Base-by-base conservation (phyloP, 306 rosid species). In the Mucuna pruriens region DNA sequence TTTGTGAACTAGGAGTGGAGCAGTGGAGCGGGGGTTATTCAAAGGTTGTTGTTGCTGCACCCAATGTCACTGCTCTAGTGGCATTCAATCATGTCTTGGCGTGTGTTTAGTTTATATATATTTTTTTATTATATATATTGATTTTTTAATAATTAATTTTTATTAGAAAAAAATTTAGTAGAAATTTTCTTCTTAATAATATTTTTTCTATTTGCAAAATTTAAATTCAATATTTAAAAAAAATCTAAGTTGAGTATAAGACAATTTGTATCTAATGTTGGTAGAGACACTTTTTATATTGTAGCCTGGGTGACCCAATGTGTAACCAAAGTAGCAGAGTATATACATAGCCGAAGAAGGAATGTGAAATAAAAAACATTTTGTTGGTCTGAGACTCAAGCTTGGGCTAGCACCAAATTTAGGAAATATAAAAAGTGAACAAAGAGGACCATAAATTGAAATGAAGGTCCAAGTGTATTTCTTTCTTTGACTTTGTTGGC, bases 401-500 rank as follows among this genome's bases (percentile, higher is more conserved):
- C 52, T 34, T 34, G 46, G 46, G 25, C 10, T 71, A 34, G 12
- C 26, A 12, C 19, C 29, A 13, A 22, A 39, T 51, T 25, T 15
- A 22, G 39, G 11, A 75, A 77, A 36, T 65, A 10, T 17, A 38
- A 33, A 22, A 60, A 7, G n/a, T n/a, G 22, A 40, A 23, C 10
- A 33, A 71, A 42, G 31, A 4, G 19, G 49, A 29, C 70, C 22
- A 15, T 81, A 69, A 69, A 6, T 23, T 46, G 0, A 70, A 17
- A 39, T 71, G 6, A n/a, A 38, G 12, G 25, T 13, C 4, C 10
- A 7, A 0, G 16, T 45, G 73, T 57, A 12, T 68, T 31, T 46
- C 23, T 72, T 60, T 34, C 4, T 46, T 60, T 78, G 13, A 31
- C 20, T 64, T 51, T 81, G 90, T 89, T 86, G 84, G 89, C 82